A percentile compares a stretch with the other conserved stretches of the same genome.
phyloP scores from a whole-genome alignment of 257 asterid genomes.

The Primulina huaijiensis region DNA sequence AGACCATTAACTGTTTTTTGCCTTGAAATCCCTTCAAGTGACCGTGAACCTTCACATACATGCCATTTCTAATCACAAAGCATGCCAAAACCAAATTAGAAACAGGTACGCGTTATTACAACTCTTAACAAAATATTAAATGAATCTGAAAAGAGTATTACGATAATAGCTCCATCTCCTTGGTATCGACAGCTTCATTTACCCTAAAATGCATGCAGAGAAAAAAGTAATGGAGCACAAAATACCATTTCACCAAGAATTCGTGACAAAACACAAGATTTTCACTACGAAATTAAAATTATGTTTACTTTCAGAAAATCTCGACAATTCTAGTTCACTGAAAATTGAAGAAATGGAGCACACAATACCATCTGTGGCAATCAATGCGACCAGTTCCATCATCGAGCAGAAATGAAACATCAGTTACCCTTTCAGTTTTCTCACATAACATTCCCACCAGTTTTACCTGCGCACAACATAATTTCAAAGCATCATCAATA shows the following conservation, averaged over 20 bases:
- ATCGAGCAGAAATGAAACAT: slow-evolving; percentile 66
- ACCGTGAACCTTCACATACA: slow-evolving; percentile 83
- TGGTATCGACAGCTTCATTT: slow-evolving; percentile 58
- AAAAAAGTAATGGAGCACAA: slow-evolving; percentile 12
- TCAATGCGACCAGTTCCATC: slow-evolving; percentile 87
- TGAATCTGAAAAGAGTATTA: slow-evolving; percentile 34
- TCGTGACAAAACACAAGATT: not conserved
- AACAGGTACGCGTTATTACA: not conserved
- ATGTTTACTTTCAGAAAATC: not conserved
- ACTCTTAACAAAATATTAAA: slow-evolving; percentile 12
- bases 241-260: not conserved
- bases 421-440: slow-evolving; percentile 65
- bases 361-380: slow-evolving; percentile 65
- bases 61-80: slow-evolving; percentile 55
- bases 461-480: slow-evolving; percentile 50
- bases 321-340: not conserved
- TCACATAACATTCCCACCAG: slow-evolving; percentile 62
- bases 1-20: slow-evolving; percentile 64
- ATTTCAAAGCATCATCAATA: slow-evolving; percentile 11
- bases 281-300: not conserved
- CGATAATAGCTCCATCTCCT: slow-evolving; percentile 68
- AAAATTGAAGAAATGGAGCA: not conserved
- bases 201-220: slow-evolving; percentile 45
- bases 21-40: slow-evolving; percentile 91
- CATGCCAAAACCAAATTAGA: slow-evolving; percentile 26